Evolutionary conservation across 192 early-diverging fungal genomes (phyloP), one percentile per base, ranked within the genome.

Genomic region (Funneliformis mosseae): DNA sequence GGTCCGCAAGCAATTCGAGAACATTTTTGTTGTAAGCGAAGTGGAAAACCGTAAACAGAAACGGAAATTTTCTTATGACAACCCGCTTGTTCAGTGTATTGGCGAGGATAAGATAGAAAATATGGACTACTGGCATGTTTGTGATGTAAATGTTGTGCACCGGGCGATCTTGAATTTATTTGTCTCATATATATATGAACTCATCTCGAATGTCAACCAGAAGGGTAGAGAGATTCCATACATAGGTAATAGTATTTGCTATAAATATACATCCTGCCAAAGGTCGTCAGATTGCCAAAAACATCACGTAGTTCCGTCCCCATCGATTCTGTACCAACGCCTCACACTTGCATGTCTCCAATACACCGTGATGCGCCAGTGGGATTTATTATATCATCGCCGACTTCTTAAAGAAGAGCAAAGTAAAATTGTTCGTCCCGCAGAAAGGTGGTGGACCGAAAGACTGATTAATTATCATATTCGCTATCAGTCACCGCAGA

Each of bases 1-100:
- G 61, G 10, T 77, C 33, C 16, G 1, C 5, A 67, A 67, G 45
- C 0, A 55, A 21, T 55, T 55, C 21, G 38, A 77, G 38, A 8
- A 77, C 1, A 46, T 77, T 27, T 77, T 77, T 66, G 7, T 45
- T 77, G 76, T 77, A 42, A 77, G n/a, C 39, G 14, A 62, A 41
- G 60, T 43, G 4, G 23, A 63, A 23, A 45, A 77, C 8, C 18
- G 42, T 43, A 3, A 9, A n/a, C 16, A 64, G 7, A 77, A 64
- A n/a, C 61, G 76, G 4, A 9, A 77, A 77, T 64, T 77, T 23
- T 63, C 25, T 39, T 64, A 14, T 64, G 60, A 77, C 11, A 77
- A 77, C 41, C 60, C 25, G 10, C 61, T 77, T 42, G 33, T 77
- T 64, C 27, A 27, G 21, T 25, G 12, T 8, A 48, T 76, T 21